Evolutionary conservation across 2,329 filamentous ascomycete genomes (phyloP), one percentile per base, ranked within the genome.

Genomic region (Fusarium nanum): DNA sequence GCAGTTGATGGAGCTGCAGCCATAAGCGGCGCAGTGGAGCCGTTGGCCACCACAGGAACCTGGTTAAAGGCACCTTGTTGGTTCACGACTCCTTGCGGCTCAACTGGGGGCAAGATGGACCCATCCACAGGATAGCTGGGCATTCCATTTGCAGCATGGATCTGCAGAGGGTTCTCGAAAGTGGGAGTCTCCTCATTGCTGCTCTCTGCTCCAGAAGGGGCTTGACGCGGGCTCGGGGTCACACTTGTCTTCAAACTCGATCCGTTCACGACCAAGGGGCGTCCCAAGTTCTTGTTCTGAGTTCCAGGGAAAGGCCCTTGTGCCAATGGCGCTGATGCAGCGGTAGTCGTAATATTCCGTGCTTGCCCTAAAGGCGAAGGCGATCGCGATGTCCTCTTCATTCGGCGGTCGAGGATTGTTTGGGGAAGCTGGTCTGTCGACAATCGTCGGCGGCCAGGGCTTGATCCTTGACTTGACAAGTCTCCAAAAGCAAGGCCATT

Each of bases 401-500:
- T 87, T 41, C 85, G 79, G 25, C 84, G 81, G 56, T 88, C 86
- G 9, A 88, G 78, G 25, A 88, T 82, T 13, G 83, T 82, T 72
- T 87, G 86, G 0, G 86, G 84, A 6, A 85, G 77, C 65, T 87
- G 84, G 46, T 88, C 87, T 3, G 85, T 85, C 1, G 87, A 88
- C 13, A 85, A 75, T 14, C 85, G 80, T 30, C 84, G 81, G 42
- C 84, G 81, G 27, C 78, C 80, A 27, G 82, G 79, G 30, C 76
- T 76, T 5, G 79, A 68, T 8, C 69, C 67, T 34, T 77, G 80
- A 32, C 79, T 76, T 3, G 79, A 79, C 14, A 85, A 63, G 57
- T 88, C 86, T 3, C 84, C 85, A 71, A 86, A 84, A 10, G 83
- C 80, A 49, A 86, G 77, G 14, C 79, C 81, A 60, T 80, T 83